Conservation (phyloP, 2,329 filamentous ascomycete species). For the Hypoxylon sp. region DNA sequence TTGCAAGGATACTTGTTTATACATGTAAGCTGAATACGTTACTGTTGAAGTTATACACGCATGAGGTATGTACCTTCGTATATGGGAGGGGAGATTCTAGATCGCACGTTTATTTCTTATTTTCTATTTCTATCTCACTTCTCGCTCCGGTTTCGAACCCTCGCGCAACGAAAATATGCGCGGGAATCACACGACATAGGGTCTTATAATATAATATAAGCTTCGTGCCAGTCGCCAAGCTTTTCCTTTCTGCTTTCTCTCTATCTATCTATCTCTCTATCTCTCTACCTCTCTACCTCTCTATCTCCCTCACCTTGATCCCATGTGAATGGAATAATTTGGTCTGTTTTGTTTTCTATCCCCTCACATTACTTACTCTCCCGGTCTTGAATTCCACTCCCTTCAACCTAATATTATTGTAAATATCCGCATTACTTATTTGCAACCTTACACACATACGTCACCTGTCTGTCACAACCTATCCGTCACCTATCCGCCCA, state of each 20-base stretch:
- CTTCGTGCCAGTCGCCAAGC: not conserved
- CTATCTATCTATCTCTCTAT: no score
- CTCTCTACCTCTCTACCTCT: not conserved
- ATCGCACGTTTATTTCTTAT: not conserved
- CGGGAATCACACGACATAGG: not conserved
- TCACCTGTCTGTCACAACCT: no score
- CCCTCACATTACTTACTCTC: not conserved
- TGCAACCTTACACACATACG: not conserved
- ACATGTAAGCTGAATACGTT: no score
- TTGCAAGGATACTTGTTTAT: conserved; percentile 1
- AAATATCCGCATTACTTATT: not conserved
- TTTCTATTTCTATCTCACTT: not conserved
- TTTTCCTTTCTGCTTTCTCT: not conserved
- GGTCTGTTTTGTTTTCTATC: not conserved
- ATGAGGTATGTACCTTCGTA: not conserved
- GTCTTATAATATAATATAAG: not conserved
- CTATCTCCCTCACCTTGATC: not conserved
- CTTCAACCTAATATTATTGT: not conserved
- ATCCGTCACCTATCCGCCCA: not conserved
- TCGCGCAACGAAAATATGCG: not conserved
- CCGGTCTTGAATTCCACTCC: not conserved
- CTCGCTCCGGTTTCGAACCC: conserved; percentile 2
- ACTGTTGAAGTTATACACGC: no score
- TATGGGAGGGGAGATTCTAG: not conserved
- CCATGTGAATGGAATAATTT: not conserved